Conservation (phyloP, 306 rosid genomes). For the Vigna unguiculata region DNA sequence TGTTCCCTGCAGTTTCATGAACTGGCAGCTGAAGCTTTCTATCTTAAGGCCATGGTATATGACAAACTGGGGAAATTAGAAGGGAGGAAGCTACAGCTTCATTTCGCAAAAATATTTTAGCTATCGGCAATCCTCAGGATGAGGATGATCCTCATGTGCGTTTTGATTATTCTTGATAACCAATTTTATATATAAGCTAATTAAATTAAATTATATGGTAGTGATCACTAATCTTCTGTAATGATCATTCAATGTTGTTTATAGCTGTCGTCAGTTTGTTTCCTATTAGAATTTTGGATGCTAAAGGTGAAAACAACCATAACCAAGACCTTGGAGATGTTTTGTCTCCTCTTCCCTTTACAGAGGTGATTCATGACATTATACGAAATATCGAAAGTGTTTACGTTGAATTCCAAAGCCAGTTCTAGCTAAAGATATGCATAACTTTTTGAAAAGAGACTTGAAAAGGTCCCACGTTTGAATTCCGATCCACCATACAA, state of each 20-base stretch:
- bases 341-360: neutral
- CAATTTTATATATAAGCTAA: slow-evolving; percentile 2
- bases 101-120: slow-evolving; percentile 72
- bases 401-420: too few species aligned
- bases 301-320: neutral
- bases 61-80: slow-evolving; percentile 75
- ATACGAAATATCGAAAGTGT: too few species aligned
- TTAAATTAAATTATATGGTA: neutral
- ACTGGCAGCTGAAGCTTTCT: slow-evolving; percentile 95
- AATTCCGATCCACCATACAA: too few species aligned
- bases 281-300: neutral
- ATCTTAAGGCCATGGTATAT: slow-evolving; percentile 82
- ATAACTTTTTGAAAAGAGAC: too few species aligned
- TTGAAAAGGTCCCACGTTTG: too few species aligned
- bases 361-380: neutral
- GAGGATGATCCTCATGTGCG: slow-evolving; percentile 55
- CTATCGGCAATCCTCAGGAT: slow-evolving; percentile 63
- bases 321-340: neutral
- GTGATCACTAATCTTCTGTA: slow-evolving; percentile 15
- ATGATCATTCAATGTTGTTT: slow-evolving; percentile 31
- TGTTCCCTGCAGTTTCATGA: slow-evolving; percentile 74
- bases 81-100: slow-evolving; percentile 89
- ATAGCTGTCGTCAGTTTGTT: slow-evolving; percentile 25
- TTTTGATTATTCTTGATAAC: slow-evolving; percentile 42
- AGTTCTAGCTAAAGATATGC: too few species aligned